These are phyloP conservation scores for Claviceps purpurea DNA, from an alignment of 2,329 filamentous ascomycete species.

Conservation along the genomic window DNA sequence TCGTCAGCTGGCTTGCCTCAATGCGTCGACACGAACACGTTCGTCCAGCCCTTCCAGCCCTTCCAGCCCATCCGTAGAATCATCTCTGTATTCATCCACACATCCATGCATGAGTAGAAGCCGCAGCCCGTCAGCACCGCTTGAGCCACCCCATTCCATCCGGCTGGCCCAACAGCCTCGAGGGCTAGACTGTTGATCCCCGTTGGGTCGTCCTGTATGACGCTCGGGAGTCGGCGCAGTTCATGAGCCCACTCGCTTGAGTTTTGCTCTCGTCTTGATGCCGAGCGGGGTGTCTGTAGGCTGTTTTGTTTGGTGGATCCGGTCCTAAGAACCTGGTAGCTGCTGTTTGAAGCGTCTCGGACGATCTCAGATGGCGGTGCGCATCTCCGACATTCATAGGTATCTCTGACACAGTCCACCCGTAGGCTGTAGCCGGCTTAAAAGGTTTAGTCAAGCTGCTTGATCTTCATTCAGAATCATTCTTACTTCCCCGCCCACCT, in stretches of 20 bases:
- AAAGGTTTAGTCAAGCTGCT: neutral
- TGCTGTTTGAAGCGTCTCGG: neutral
- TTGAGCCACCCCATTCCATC: too few species aligned
- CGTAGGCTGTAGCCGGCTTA: neutral
- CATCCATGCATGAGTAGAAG: too few species aligned
- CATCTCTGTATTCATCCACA: too few species aligned
- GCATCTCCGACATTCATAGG: neutral
- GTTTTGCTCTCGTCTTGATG: neutral
- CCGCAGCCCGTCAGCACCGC: too few species aligned
- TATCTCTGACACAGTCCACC: neutral
- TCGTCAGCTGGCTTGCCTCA: too few species aligned
- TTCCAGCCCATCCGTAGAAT: too few species aligned
- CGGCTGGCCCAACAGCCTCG: too few species aligned
- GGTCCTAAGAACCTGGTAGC: neutral
- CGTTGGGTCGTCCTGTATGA: conserved; percentile 1
- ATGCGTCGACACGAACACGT: too few species aligned
- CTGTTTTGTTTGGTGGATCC: conserved; percentile 1
- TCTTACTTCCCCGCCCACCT: neutral
- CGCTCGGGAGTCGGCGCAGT: neutral
- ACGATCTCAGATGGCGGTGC: neutral
- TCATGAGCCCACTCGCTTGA: neutral
- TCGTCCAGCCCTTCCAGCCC: too few species aligned
- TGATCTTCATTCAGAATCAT: neutral
- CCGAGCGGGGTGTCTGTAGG: too few species aligned
- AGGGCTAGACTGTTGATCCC: too few species aligned